A percentile compares a stretch with the other conserved stretches of the same genome.
Evolutionary conservation across 495 filamentous ascomycete species (phyloP).

Genomic region (Poronia punctata): DNA sequence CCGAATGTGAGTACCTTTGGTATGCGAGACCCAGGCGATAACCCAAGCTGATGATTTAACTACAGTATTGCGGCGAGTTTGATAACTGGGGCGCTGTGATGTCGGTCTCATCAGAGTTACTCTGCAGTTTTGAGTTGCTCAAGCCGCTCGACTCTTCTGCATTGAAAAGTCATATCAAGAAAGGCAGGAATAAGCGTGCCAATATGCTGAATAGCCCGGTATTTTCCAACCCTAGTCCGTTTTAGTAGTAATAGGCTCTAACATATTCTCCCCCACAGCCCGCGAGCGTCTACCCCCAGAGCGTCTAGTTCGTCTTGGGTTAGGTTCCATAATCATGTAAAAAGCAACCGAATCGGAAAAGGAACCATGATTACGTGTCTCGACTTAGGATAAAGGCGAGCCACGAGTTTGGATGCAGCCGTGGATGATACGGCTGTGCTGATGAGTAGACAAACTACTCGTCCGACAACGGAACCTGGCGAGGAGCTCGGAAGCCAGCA

Average conservation of each 20-base stretch:
- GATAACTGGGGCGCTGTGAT: slow-evolving; percentile 99
- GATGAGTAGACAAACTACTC: no score
- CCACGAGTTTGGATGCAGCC: no score
- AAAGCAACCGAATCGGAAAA: no score
- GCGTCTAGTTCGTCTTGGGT: slow-evolving; percentile 31
- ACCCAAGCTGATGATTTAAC: neutral
- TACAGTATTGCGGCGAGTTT: slow-evolving; percentile 95
- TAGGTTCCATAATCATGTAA: slow-evolving; percentile 4
- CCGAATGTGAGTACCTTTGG: slow-evolving; percentile 69
- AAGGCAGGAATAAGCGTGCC: slow-evolving; percentile 81
- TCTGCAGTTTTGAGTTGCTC: slow-evolving; percentile 95
- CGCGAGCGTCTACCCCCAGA: slow-evolving; percentile 43
- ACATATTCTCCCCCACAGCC: slow-evolving; percentile 28
- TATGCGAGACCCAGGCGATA: neutral
- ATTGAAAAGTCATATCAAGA: slow-evolving; percentile 98
- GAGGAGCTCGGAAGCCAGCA: neutral
- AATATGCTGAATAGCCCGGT: slow-evolving; percentile 92
- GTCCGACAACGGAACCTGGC: neutral
- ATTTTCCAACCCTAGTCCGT: slow-evolving; percentile 32
- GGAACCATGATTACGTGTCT: no score
- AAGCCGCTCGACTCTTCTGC: slow-evolving; percentile 97
- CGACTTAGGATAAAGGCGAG: no score
- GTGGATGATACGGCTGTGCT: no score
- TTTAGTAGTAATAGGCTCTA: slow-evolving; percentile 3
- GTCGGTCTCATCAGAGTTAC: slow-evolving; percentile 87